A percentile compares a stretch with the other conserved stretches of the same genome.
phyloP scores from a whole-genome alignment of 805 yeast genomes.

The Wickerhamiella musiphila region DNA sequence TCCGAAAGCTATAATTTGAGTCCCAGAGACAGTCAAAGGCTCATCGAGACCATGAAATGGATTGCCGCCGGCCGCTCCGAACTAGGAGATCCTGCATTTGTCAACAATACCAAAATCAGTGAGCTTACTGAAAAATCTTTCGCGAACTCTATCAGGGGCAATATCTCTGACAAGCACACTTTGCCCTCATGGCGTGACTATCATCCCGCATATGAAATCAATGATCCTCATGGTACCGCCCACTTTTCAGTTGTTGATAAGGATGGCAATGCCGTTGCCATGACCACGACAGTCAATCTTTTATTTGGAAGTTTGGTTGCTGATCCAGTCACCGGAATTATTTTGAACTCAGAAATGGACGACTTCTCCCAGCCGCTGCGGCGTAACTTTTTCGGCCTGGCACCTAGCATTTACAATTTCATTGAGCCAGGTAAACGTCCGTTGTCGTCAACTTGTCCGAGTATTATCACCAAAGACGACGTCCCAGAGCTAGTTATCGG shows the following conservation, averaged over 20 bases:
- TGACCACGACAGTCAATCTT: slow-evolving; percentile 80
- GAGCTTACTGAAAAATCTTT: slow-evolving; percentile 37
- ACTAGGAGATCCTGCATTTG: slow-evolving; percentile 47
- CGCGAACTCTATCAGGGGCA: slow-evolving; percentile 32
- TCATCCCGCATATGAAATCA: slow-evolving; percentile 58
- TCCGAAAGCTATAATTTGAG: slow-evolving; percentile 26
- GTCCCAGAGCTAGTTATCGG: slow-evolving; percentile 57
- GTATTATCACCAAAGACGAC: slow-evolving; percentile 32
- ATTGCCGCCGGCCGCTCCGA: slow-evolving; percentile 73
- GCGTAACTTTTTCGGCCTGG: slow-evolving; percentile 60
- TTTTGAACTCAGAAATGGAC: slow-evolving; percentile 85
- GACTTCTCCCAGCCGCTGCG: slow-evolving; percentile 65
- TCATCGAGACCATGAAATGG: slow-evolving; percentile 88
- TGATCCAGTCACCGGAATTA: slow-evolving; percentile 66
- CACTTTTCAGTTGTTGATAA: slow-evolving; percentile 69
- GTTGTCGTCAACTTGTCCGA: slow-evolving; percentile 66
- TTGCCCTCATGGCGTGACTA: slow-evolving; percentile 47
- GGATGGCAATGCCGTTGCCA: slow-evolving; percentile 58
- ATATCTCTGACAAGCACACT: slow-evolving; percentile 43
- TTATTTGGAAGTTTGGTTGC: slow-evolving; percentile 69
- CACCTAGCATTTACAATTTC: slow-evolving; percentile 67
- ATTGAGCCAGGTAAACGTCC: slow-evolving; percentile 68
- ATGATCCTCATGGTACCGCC: slow-evolving; percentile 81
- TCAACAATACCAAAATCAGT: slow-evolving; percentile 23
- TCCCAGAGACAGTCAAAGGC: slow-evolving; percentile 39